These are phyloP conservation scores for Angomonas desouzai DNA, from an alignment of 208 protist genomes.

Conservation along the genomic window DNA sequence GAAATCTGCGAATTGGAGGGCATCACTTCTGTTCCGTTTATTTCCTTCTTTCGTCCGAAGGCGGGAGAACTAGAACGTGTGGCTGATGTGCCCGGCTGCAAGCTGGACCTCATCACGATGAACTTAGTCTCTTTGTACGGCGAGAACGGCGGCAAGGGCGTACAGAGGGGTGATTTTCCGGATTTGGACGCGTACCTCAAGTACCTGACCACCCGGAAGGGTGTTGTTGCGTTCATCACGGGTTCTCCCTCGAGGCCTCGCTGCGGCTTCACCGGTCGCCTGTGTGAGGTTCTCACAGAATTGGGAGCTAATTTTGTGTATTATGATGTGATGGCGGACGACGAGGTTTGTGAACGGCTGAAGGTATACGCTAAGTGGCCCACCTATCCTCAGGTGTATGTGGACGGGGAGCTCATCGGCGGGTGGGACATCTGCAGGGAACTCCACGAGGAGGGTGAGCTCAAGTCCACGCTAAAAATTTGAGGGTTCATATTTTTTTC, in stretches of 20 bases:
- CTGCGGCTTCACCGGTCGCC: conserved; percentile 87
- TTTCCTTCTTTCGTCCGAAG: conserved; percentile 81
- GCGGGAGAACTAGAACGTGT: conserved; percentile 52
- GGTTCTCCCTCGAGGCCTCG: conserved; percentile 83
- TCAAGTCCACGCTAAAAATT: conserved; percentile 62
- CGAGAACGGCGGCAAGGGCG: conserved; percentile 44
- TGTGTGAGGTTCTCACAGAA: conserved; percentile 75
- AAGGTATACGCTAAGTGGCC: conserved; percentile 92
- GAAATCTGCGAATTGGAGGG: conserved; percentile 73
- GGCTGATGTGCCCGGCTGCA: conserved; percentile 74
- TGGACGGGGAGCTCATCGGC: conserved; percentile 91
- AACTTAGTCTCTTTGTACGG: conserved; percentile 80
- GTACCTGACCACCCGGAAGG: conserved; percentile 70
- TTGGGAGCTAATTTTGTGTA: conserved; percentile 62
- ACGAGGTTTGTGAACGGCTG: conserved; percentile 85
- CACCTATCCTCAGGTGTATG: conserved; percentile 93
- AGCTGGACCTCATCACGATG: conserved; percentile 68
- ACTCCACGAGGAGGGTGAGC: conserved; percentile 73
- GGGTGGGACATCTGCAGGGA: conserved; percentile 89
- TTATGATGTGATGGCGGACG: conserved; percentile 90
- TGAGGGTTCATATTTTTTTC: background rate
- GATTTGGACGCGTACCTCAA: conserved; percentile 78
- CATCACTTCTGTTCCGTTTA: conserved; percentile 87
- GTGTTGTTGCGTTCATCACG: conserved; percentile 91
- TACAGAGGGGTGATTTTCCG: conserved; percentile 41